Evolutionary conservation across 164 flowering plant species (phyloP).

Genomic region (Pachysandra terminalis): DNA sequence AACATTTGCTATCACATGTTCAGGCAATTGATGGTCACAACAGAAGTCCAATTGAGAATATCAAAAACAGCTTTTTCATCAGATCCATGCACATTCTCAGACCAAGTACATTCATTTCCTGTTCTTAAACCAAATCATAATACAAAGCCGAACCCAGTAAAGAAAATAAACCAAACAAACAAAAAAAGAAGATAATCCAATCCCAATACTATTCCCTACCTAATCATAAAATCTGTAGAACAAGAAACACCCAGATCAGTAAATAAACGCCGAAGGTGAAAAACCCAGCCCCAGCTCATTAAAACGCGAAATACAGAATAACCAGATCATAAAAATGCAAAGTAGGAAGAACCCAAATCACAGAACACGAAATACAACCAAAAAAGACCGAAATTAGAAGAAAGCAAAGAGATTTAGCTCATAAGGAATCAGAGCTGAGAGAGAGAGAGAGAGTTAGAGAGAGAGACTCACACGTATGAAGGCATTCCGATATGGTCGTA

Average conservation of each 20-base stretch:
- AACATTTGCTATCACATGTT: neutral
- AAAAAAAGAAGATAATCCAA: neutral
- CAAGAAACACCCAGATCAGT: slow-evolving; percentile 12
- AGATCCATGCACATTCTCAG: neutral
- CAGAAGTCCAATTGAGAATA: neutral
- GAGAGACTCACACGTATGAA: slow-evolving; percentile 78
- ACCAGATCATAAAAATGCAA: slow-evolving; percentile 4
- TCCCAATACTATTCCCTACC: neutral
- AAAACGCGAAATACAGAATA: neutral
- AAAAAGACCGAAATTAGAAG: neutral
- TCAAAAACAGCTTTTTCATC: neutral
- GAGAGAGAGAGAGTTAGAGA: neutral
- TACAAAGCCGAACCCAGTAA: neutral
- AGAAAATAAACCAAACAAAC: neutral
- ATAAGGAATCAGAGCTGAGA: neutral
- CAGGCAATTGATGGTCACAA: neutral
- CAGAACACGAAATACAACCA: neutral
- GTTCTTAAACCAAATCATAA: neutral
- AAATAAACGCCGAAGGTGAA: neutral
- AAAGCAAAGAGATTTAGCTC: too few species aligned
- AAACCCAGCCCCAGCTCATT: slow-evolving; percentile 19
- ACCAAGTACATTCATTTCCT: neutral
- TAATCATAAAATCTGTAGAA: slow-evolving; percentile 9
- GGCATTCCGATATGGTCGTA: slow-evolving; percentile 87
- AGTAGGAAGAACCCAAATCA: neutral